A percentile compares a stretch with the other conserved stretches of the same genome.
These are phyloP conservation scores for Ophiocordyceps australis DNA, from an alignment of 2,329 filamentous ascomycete species.

Conservation along the genomic window DNA sequence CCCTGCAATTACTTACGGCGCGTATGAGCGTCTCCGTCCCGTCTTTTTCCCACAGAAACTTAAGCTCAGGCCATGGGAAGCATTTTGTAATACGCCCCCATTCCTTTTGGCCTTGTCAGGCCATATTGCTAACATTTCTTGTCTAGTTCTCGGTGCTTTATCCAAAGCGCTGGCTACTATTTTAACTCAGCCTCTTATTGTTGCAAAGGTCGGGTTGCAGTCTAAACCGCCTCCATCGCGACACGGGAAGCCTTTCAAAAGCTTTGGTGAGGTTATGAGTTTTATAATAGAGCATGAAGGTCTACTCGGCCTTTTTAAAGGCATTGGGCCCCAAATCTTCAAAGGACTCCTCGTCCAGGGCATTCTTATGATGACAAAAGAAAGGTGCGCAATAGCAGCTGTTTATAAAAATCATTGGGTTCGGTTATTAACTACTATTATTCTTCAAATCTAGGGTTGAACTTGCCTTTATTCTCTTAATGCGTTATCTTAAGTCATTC, in stretches of 20 bases:
- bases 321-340: slow-evolving; percentile 80
- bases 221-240: slow-evolving; percentile 74
- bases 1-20: slow-evolving; percentile 92
- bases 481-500: slow-evolving; percentile 61
- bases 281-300: slow-evolving; percentile 90
- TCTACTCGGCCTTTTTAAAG: slow-evolving; percentile 74
- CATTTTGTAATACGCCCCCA: slow-evolving; percentile 56
- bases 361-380: slow-evolving; percentile 98
- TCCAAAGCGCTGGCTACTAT: slow-evolving; percentile 89
- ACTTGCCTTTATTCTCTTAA: slow-evolving; percentile 67
- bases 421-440: background rate
- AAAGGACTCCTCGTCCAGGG: slow-evolving; percentile 92
- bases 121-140: background rate
- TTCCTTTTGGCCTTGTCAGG: background rate
- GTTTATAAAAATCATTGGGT: background rate
- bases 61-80: slow-evolving; percentile 65
- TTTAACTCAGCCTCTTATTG: slow-evolving; percentile 84
- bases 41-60: slow-evolving; percentile 59
- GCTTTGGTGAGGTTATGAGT: slow-evolving; percentile 83
- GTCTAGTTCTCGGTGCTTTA: slow-evolving; percentile 67
- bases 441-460: slow-evolving; percentile 58
- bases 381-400: slow-evolving; percentile 42
- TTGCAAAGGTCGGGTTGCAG: slow-evolving; percentile 92
- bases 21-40: slow-evolving; percentile 77
- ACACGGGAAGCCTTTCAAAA: slow-evolving; percentile 81